phyloP scores from a whole-genome alignment of 139 green algal genomes.

The Chlamydomonas sp. region DNA sequence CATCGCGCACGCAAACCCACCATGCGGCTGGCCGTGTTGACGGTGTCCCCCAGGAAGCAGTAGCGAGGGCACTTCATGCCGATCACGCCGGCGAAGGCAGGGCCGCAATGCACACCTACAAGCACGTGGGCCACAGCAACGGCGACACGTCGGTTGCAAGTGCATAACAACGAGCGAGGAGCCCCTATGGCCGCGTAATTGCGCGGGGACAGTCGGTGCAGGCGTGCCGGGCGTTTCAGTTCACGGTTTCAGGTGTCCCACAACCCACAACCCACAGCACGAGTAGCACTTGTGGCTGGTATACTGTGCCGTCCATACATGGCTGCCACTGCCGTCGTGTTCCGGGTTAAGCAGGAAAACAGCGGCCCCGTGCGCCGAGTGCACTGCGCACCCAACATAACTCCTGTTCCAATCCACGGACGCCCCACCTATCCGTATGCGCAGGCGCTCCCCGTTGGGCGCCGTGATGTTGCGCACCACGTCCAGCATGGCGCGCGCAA shows the following conservation, averaged over 20 bases:
- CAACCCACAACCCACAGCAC: no score
- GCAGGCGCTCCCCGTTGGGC: conserved; percentile 47
- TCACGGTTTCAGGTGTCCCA: no score
- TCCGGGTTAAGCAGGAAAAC: no score
- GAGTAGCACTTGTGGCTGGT: no score
- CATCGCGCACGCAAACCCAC: not conserved
- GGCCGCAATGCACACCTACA: conserved; percentile 53
- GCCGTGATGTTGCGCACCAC: conserved; percentile 52
- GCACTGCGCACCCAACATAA: not conserved
- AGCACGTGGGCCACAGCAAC: no score
- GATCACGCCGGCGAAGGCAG: conserved; percentile 63
- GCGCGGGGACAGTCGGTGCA: no score
- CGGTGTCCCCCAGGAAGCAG: conserved; percentile 64
- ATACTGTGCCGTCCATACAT: no score
- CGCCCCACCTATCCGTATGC: conserved; percentile 50
- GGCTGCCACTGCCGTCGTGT: no score
- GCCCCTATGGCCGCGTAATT: no score
- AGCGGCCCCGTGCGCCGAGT: no score
- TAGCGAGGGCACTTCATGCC: conserved; percentile 66
- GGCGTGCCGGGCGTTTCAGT: no score
- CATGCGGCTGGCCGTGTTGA: conserved; percentile 60
- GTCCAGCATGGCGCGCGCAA: conserved; percentile 63
- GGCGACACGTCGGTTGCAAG: not conserved
- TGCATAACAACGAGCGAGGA: no score
- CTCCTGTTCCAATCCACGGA: not conserved